A percentile compares a stretch with the other conserved stretches of the same genome.
Conservation (phyloP, 768 basidiomycete species). For the Pleurotus tuber-regium region DNA sequence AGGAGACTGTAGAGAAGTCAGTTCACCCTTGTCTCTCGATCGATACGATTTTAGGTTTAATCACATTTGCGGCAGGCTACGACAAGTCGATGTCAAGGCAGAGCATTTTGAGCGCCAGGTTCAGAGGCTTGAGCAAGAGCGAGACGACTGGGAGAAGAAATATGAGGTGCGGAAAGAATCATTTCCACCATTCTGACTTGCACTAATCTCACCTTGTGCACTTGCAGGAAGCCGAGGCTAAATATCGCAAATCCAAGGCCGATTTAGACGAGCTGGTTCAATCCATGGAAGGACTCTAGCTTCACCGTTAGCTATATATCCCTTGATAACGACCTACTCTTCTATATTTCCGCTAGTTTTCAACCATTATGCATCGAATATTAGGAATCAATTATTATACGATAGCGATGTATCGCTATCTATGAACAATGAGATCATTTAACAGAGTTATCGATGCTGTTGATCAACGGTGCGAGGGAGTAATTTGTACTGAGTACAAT, state of each 20-base stretch:
- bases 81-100: conserved; percentile 97
- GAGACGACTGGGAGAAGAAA: conserved; percentile 93
- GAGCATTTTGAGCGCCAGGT: conserved; percentile 97
- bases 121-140: conserved; percentile 81
- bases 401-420: not conserved
- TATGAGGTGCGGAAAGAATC: conserved; percentile 69
- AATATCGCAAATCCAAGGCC: conserved; percentile 69
- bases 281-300: conserved; percentile 71
- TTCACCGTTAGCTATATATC: not conserved
- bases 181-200: not conserved
- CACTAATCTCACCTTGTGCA: conserved; percentile 5
- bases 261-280: conserved; percentile 84
- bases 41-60: not conserved
- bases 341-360: conserved; percentile 5
- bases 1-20: conserved; percentile 96
- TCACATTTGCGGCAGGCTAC: conserved; percentile 54
- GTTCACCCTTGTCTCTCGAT: conserved; percentile 27
- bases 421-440: not conserved
- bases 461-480: too few species aligned
- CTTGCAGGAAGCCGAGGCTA: conserved; percentile 64
- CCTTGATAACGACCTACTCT: not conserved
- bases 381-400: not conserved
- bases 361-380: not conserved
- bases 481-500: too few species aligned
- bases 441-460: too few species aligned